Evolutionary conservation across 2,329 filamentous ascomycete genomes (phyloP).

Genomic region (Pseudogymnoascus sp.): DNA sequence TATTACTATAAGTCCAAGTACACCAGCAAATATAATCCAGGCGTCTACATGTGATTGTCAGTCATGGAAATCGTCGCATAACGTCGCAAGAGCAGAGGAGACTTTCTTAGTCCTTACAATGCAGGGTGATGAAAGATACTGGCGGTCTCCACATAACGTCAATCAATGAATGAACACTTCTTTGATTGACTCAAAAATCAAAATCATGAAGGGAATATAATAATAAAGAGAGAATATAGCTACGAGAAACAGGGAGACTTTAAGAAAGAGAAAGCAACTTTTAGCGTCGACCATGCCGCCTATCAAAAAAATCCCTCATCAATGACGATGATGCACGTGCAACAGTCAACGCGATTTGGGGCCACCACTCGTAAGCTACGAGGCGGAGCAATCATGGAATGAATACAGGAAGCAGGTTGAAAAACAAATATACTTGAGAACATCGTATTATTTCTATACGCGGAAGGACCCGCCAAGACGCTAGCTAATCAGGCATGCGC

Average conservation of each 20-base stretch:
- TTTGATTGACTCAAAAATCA: background rate
- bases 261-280: background rate
- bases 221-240: background rate
- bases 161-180: background rate
- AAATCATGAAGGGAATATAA: background rate
- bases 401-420: background rate
- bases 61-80: background rate
- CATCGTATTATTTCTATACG: no score
- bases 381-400: background rate
- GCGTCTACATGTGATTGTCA: slow-evolving; percentile 28
- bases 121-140: background rate
- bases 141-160: background rate
- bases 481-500: no score
- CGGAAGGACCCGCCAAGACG: no score
- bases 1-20: slow-evolving; percentile 31
- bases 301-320: background rate
- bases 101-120: background rate
- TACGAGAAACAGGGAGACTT: background rate
- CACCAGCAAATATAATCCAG: slow-evolving; percentile 32
- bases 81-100: background rate
- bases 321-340: background rate
- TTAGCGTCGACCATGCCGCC: background rate
- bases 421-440: background rate
- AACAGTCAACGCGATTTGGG: background rate
- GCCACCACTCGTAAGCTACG: background rate